Percentiles rank a stretch among this genome's conserved stretches.
Evolutionary conservation across 2,329 filamentous ascomycete species (phyloP).

Genomic region (Fusarium sp.): DNA sequence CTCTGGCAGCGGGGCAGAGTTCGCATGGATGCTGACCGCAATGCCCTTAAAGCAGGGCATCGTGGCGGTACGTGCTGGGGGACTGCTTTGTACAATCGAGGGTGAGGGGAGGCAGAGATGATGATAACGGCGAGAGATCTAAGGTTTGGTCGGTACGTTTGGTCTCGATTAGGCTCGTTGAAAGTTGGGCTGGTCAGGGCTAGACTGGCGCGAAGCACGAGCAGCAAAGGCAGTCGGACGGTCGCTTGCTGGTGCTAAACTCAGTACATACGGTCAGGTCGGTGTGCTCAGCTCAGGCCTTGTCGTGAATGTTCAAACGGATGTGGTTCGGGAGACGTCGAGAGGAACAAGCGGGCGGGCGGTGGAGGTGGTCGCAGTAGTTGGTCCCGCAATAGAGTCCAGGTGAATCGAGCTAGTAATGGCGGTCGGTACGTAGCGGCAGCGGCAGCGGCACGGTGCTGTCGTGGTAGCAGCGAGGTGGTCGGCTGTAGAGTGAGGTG

Average conservation of each 20-base stretch:
- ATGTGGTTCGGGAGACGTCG: constrained; percentile 39
- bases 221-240: constrained; percentile 33
- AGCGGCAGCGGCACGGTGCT: constrained; percentile 31
- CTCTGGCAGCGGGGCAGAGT: constrained; percentile 84
- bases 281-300: constrained; percentile 32
- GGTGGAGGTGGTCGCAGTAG: constrained; percentile 40
- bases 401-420: constrained; percentile 33
- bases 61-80: constrained; percentile 49
- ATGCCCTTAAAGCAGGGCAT: constrained; percentile 99
- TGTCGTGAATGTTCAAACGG: constrained; percentile 36
- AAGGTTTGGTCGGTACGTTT: constrained; percentile 26
- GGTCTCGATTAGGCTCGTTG: constrained; percentile 18
- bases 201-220: constrained; percentile 16
- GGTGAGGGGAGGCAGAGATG: constrained; percentile 33
- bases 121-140: constrained; percentile 21
- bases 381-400: constrained; percentile 34
- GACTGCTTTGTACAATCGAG: constrained; percentile 25
- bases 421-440: constrained; percentile 33
- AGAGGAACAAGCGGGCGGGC: constrained; percentile 42
- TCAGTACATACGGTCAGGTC: constrained; percentile 32
- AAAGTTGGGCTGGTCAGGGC: constrained; percentile 21
- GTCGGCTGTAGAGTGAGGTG: constrained; percentile 24
- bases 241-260: constrained; percentile 27
- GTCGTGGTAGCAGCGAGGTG: constrained; percentile 29
- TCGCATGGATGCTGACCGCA: constrained; percentile 93